phyloP scores from a whole-genome alignment of 306 rosid genomes.

The Trifolium repens region DNA sequence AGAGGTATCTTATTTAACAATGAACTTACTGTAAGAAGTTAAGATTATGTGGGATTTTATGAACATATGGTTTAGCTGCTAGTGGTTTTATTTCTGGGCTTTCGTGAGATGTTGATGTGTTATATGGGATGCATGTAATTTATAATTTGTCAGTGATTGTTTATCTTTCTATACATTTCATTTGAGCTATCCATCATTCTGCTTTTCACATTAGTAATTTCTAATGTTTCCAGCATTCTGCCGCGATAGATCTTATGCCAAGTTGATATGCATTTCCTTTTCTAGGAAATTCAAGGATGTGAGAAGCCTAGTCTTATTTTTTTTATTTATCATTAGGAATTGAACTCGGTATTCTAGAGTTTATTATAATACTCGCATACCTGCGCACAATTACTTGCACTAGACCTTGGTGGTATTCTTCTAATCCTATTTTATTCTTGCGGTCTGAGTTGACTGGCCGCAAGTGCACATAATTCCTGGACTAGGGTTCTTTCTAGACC shows the following conservation, averaged over 20 bases:
- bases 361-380: neutral
- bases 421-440: too few species aligned
- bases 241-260: conserved; percentile 11
- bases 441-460: too few species aligned
- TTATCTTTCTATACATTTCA: conserved; percentile 25
- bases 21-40: conserved; percentile 17
- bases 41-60: conserved; percentile 4
- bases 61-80: conserved; percentile 31
- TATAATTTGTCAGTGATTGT: conserved; percentile 36
- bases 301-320: neutral
- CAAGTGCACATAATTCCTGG: too few species aligned
- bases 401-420: neutral
- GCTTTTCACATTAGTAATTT: neutral
- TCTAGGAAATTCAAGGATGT: too few species aligned
- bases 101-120: conserved; percentile 44
- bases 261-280: neutral
- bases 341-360: neutral
- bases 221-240: conserved; percentile 18
- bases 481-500: too few species aligned
- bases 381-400: neutral
- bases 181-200: neutral
- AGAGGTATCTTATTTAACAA: conserved; percentile 11
- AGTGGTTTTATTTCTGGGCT: conserved; percentile 31
- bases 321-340: neutral
- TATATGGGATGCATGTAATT: conserved; percentile 45